Conservation (phyloP, 768 basidiomycete species). For the Podaxis mareebaensis region DNA sequence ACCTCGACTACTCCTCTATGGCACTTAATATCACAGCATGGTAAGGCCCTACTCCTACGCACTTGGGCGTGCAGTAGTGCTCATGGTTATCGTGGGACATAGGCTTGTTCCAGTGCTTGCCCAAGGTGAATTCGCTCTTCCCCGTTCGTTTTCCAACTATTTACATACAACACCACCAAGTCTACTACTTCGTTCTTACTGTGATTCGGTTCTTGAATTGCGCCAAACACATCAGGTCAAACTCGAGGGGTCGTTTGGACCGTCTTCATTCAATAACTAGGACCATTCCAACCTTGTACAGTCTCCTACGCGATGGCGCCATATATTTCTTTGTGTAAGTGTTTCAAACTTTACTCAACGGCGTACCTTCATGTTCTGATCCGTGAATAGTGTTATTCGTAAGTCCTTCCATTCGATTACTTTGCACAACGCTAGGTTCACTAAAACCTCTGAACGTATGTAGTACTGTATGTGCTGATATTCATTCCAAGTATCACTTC, state of each 20-base stretch:
- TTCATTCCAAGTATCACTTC: neutral
- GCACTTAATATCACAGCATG: neutral
- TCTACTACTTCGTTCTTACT: neutral
- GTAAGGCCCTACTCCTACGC: neutral
- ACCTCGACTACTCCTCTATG: neutral
- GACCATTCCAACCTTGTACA: neutral
- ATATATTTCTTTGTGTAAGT: constrained; percentile 5
- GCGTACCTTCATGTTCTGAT: neutral
- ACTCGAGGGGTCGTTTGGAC: neutral
- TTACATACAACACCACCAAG: neutral
- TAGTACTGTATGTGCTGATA: neutral
- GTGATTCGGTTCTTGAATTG: neutral
- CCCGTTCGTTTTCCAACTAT: too few species aligned
- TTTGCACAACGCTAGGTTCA: neutral
- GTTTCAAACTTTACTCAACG: neutral
- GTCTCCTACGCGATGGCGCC: neutral
- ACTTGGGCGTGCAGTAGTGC: neutral
- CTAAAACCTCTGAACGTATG: too few species aligned
- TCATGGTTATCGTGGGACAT: neutral
- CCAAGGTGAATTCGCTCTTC: neutral
- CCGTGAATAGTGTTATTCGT: neutral
- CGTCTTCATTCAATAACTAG: neutral
- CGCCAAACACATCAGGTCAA: neutral
- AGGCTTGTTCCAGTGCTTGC: neutral
- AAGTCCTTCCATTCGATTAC: neutral